Conservation (phyloP, 371 early-diverging fungal genomes). For the Mortierella sp. region DNA sequence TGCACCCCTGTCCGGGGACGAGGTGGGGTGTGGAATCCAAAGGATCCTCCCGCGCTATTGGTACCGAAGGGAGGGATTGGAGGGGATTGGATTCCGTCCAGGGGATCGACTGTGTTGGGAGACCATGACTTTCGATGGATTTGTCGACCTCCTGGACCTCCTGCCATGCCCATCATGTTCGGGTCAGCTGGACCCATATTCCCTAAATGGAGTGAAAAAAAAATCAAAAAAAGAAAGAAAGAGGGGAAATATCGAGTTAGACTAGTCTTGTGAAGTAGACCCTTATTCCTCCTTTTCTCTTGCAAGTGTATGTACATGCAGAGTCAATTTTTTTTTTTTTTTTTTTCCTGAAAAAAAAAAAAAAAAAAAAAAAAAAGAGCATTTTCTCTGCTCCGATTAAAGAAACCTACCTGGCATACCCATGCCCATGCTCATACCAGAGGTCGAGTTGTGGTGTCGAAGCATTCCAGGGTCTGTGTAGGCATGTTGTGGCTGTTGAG, state of each 20-base stretch:
- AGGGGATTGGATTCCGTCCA: constrained; percentile 5
- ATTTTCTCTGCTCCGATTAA: too few species aligned
- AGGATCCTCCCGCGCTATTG: neutral
- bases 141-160: neutral
- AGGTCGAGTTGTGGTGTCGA: constrained; percentile 29
- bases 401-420: constrained; percentile 11
- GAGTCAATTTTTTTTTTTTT: neutral
- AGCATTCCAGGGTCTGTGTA: constrained; percentile 24
- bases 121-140: constrained; percentile 40
- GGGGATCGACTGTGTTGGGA: constrained; percentile 24
- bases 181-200: constrained; percentile 28
- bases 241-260: neutral
- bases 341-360: too few species aligned
- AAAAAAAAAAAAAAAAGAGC: too few species aligned
- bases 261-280: neutral
- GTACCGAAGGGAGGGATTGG: neutral
- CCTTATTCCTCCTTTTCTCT: neutral
- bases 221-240: neutral
- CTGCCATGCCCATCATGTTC: constrained; percentile 14
- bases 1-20: constrained; percentile 21
- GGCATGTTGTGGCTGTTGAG: constrained; percentile 17
- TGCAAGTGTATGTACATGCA: neutral
- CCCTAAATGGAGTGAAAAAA: constrained; percentile 11
- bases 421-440: constrained; percentile 27
- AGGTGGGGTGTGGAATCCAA: constrained; percentile 28